Evolutionary conservation across 352 stramenopile genomes (phyloP).

Genomic region (Lagenidium giganteum): DNA sequence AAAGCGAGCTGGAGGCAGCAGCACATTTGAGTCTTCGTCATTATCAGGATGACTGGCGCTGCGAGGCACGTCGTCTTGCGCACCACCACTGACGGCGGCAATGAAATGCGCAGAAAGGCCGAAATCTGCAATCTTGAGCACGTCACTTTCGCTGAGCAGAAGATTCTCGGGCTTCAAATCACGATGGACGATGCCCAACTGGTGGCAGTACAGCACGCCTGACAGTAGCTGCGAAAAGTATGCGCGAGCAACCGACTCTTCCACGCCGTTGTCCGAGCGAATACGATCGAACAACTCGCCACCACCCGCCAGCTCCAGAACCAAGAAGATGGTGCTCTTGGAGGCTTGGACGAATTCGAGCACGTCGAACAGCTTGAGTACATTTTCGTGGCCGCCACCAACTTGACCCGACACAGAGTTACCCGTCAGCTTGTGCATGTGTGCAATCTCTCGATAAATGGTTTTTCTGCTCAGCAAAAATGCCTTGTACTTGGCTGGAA

Average conservation of each 20-base stretch:
- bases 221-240: conserved; percentile 90
- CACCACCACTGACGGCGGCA: conserved; percentile 54
- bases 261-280: conserved; percentile 72
- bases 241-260: conserved; percentile 70
- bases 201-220: conserved; percentile 88
- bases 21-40: conserved; percentile 21
- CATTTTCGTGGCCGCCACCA: conserved; percentile 89
- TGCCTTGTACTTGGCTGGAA: conserved; percentile 92
- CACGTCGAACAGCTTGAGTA: conserved; percentile 95
- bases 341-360: conserved; percentile 94
- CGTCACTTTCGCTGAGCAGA: conserved; percentile 84
- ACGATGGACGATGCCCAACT: conserved; percentile 91
- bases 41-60: conserved; percentile 14
- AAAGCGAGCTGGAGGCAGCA: conserved; percentile 43
- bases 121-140: conserved; percentile 95
- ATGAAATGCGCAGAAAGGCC: conserved; percentile 92
- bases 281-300: conserved; percentile 94
- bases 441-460: conserved; percentile 94
- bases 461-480: conserved; percentile 90
- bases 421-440: conserved; percentile 91
- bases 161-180: conserved; percentile 98
- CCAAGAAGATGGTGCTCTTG: conserved; percentile 92
- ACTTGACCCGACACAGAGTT: conserved; percentile 72
- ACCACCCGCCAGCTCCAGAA: conserved; percentile 88
- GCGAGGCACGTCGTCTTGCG: conserved; percentile 14